Percentiles rank a stretch among this genome's conserved stretches.
Evolutionary conservation across 805 yeast genomes (phyloP).

Genomic region (Priceomyces carsonii): DNA sequence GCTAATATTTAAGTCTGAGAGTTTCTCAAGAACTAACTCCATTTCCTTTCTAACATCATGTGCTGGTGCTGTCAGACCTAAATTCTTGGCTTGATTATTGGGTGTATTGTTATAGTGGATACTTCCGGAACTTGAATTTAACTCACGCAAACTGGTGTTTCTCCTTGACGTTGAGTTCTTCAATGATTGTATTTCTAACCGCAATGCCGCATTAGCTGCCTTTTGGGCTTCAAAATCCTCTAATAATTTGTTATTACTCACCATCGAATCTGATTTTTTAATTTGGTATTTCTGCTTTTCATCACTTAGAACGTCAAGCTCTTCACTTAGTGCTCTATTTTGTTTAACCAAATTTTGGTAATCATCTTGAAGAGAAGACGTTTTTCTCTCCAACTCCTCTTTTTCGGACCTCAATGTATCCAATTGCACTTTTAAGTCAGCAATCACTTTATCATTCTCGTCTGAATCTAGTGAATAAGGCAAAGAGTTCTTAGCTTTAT

Average conservation of each 20-base stretch:
- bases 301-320: constrained; percentile 18
- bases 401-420: constrained; percentile 17
- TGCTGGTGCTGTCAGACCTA: not conserved
- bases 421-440: constrained; percentile 21
- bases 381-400: constrained; percentile 14
- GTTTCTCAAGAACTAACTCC: constrained; percentile 24
- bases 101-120: not conserved
- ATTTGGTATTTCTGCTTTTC: constrained; percentile 13
- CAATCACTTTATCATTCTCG: constrained; percentile 50
- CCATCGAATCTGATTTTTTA: not conserved
- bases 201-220: constrained; percentile 30
- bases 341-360: constrained; percentile 20
- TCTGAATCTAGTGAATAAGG: not conserved
- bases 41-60: constrained; percentile 12
- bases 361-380: constrained; percentile 21
- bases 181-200: constrained; percentile 39
- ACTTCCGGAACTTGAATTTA: constrained; percentile 6
- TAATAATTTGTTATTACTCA: constrained; percentile 8
- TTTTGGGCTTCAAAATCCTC: constrained; percentile 31
- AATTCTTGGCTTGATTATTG: constrained; percentile 1
- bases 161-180: constrained; percentile 19
- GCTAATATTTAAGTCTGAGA: constrained; percentile 22
- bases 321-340: constrained; percentile 19
- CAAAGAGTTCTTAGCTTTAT: not conserved
- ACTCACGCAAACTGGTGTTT: constrained; percentile 4